Conservation (phyloP, 2,329 filamentous ascomycete species). For the Coniosporium tulheliwenetii region DNA sequence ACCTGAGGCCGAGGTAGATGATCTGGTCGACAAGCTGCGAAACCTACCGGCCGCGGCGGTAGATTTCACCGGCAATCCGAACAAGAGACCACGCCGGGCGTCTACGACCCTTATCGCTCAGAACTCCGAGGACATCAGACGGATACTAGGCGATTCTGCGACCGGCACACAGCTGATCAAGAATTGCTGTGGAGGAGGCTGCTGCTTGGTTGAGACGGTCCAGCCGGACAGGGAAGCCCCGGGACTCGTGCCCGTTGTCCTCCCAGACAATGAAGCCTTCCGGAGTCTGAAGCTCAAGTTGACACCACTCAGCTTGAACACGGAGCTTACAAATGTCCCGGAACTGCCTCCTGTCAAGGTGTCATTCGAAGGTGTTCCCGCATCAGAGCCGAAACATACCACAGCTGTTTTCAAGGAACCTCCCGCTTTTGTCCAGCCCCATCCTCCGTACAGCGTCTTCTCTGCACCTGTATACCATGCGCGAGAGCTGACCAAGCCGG, state of each 20-base stretch:
- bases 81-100: conserved; percentile 35
- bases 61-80: conserved; percentile 8
- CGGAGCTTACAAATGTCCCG: conserved; percentile 52
- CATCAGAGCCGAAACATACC: conserved; percentile 25
- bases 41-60: conserved; percentile 18
- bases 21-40: conserved; percentile 24
- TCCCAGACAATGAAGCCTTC: conserved; percentile 75
- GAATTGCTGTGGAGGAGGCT: conserved; percentile 49
- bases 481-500: conserved; percentile 71
- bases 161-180: conserved; percentile 44
- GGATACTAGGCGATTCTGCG: conserved; percentile 38
- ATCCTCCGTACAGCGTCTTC: conserved; percentile 84
- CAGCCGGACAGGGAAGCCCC: conserved; percentile 28
- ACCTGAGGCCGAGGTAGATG: conserved; percentile 22
- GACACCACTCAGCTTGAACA: conserved; percentile 53
- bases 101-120: conserved; percentile 52
- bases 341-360: conserved; percentile 63
- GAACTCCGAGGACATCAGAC: conserved; percentile 38
- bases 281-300: conserved; percentile 63
- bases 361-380: conserved; percentile 45
- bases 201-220: conserved; percentile 43
- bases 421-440: conserved; percentile 81
- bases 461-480: conserved; percentile 74
- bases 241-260: conserved; percentile 29
- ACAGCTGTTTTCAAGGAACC: conserved; percentile 35